Evolutionary conservation across 2,329 filamentous ascomycete genomes (phyloP).

Genomic region (Byssoonygena ceratinophila): DNA sequence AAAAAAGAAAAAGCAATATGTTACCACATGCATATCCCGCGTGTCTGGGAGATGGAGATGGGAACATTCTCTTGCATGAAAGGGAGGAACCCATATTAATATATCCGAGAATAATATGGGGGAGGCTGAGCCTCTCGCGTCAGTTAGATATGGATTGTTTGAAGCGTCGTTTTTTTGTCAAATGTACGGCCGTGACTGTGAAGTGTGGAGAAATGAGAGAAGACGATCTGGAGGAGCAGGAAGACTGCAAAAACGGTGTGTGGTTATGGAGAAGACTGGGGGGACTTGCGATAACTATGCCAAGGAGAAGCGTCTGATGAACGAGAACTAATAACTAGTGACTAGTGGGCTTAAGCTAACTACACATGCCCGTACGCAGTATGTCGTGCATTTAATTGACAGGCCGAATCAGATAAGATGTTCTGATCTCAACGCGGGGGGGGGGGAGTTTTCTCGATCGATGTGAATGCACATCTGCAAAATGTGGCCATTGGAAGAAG

Average conservation of each 20-base stretch:
- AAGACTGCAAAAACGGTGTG: background rate
- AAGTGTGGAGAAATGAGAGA: background rate
- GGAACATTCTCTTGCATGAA: background rate
- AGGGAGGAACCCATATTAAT: background rate
- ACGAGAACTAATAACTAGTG: too few relatives aligned
- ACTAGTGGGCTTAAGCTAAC: background rate
- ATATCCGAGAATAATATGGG: background rate
- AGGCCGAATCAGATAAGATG: background rate
- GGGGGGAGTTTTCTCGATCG: background rate
- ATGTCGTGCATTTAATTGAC: background rate
- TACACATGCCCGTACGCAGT: background rate
- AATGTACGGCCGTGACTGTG: too few relatives aligned
- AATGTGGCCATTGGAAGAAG: background rate
- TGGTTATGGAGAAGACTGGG: too few relatives aligned
- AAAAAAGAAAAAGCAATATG: slow-evolving; percentile 4
- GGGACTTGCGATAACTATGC: too few relatives aligned
- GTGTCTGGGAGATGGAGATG: background rate
- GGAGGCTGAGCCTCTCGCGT: background rate
- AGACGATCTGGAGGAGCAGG: background rate
- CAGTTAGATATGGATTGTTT: background rate
- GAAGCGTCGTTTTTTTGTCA: too few relatives aligned
- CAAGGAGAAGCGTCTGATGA: too few relatives aligned
- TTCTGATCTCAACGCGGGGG: background rate
- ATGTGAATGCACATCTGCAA: background rate
- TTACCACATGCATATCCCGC: slow-evolving; percentile 7